These are phyloP conservation scores for Phytopythium mirpurense DNA, from an alignment of 352 stramenopile species.

Conservation along the genomic window DNA sequence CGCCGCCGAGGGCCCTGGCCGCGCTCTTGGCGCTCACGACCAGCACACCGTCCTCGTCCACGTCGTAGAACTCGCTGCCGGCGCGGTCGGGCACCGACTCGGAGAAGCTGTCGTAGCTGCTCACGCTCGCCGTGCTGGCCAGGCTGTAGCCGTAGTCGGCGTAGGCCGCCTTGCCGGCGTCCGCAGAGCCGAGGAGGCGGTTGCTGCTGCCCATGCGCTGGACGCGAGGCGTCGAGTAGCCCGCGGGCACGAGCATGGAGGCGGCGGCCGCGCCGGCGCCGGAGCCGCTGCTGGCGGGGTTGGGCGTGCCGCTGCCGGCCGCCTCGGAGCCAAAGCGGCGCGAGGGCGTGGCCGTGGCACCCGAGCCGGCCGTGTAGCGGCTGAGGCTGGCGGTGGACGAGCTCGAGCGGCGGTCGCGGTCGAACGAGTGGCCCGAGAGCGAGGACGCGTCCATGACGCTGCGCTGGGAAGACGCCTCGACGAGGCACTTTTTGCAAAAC, in stretches of 20 bases:
- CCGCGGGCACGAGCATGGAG: not conserved
- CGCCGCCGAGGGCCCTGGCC: conserved; percentile 10
- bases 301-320: no score
- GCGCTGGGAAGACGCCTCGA: conserved; percentile 43
- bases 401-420: conserved; percentile 10
- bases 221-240: conserved; percentile 1
- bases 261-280: no score
- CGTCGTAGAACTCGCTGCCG: conserved; percentile 19
- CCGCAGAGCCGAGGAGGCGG: not conserved
- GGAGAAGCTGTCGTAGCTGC: conserved; percentile 30
- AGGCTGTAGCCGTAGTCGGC: conserved; percentile 18
- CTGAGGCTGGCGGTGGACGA: conserved; percentile 17
- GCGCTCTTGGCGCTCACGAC: conserved; percentile 37
- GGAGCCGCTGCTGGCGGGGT: not conserved
- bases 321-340: conserved; percentile 3
- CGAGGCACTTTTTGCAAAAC: conserved; percentile 73
- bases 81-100: conserved; percentile 21
- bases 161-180: not conserved
- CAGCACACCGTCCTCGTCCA: conserved; percentile 38
- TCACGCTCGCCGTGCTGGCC: conserved; percentile 35
- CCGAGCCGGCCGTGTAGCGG: conserved; percentile 10
- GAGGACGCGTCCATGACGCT: conserved; percentile 23
- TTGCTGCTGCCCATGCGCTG: conserved; percentile 3
- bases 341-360: not conserved
- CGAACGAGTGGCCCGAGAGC: conserved; percentile 11